Evolutionary conservation across 257 asterid genomes (phyloP).

Genomic region (Solanum medicagineum): DNA sequence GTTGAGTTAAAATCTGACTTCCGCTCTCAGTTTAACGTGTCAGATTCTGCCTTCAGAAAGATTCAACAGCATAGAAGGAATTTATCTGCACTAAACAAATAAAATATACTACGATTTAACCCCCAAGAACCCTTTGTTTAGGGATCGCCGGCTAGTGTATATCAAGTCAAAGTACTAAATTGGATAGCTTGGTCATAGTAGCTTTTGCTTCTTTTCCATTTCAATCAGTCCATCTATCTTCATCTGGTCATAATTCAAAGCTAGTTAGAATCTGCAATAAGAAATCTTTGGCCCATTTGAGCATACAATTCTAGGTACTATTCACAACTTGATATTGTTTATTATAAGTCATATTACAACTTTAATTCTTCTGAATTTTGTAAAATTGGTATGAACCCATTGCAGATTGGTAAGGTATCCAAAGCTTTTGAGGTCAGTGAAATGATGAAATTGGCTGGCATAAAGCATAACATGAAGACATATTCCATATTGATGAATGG

Average conservation of each 20-base stretch:
- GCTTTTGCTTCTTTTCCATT: neutral
- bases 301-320: neutral
- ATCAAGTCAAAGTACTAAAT: neutral
- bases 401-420: slow-evolving; percentile 63
- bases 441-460: slow-evolving; percentile 63
- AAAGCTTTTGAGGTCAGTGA: slow-evolving; percentile 84
- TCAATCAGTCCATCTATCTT: neutral
- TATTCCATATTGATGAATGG: slow-evolving; percentile 96
- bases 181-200: neutral
- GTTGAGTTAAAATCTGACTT: neutral
- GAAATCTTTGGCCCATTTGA: neutral
- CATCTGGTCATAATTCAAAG: neutral
- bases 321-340: neutral
- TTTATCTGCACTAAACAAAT: neutral
- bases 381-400: neutral
- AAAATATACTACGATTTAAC: neutral
- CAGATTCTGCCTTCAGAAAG: neutral
- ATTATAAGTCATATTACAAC: neutral
- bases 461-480: slow-evolving; percentile 83
- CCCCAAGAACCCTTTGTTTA: neutral
- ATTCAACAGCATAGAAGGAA: neutral
- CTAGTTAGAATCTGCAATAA: neutral
- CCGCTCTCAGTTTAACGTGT: neutral
- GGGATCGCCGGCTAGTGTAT: neutral
- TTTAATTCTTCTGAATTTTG: neutral